A percentile compares a stretch with the other conserved stretches of the same genome.
These are phyloP conservation scores for Globisporangium paddicum DNA, from an alignment of 352 stramenopile genomes.

Conservation along the genomic window DNA sequence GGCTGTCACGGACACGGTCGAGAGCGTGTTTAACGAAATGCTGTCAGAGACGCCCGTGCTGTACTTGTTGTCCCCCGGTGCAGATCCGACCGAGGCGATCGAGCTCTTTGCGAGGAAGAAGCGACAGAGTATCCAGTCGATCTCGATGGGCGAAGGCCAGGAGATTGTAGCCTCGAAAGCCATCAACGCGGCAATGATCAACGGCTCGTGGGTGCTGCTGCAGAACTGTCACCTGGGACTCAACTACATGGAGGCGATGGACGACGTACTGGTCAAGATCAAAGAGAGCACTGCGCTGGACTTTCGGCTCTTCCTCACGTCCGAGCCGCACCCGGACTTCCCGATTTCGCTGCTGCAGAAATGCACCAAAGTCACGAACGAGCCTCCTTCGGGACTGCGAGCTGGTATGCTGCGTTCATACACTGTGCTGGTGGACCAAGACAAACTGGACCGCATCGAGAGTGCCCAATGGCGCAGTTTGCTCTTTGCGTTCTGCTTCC, in stretches of 20 bases:
- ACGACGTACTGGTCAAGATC: constrained; percentile 40
- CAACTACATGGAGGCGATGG: constrained; percentile 59
- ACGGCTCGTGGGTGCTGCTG: constrained; percentile 75
- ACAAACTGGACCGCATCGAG: constrained; percentile 77
- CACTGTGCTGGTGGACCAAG: constrained; percentile 72
- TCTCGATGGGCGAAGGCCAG: constrained; percentile 80
- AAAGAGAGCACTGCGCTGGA: constrained; percentile 34
- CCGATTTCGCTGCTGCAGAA: constrained; percentile 62
- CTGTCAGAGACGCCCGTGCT: constrained; percentile 54
- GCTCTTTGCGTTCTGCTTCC: constrained; percentile 71
- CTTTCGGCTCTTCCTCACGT: constrained; percentile 76
- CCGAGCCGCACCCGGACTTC: constrained; percentile 56
- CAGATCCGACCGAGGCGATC: constrained; percentile 70
- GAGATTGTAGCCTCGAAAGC: constrained; percentile 52
- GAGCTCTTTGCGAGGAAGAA: constrained; percentile 68
- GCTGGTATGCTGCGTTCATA: constrained; percentile 66
- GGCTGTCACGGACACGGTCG: constrained; percentile 62
- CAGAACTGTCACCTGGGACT: constrained; percentile 79
- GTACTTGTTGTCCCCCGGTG: constrained; percentile 66
- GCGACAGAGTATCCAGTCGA: constrained; percentile 54
- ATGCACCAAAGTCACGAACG: constrained; percentile 74
- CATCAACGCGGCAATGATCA: constrained; percentile 53
- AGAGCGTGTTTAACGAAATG: constrained; percentile 70
- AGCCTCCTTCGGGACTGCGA: constrained; percentile 63
- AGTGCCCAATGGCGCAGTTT: constrained; percentile 50